Conservation (phyloP, 176 grass and related monocot species). For the Thinopyrum elongatum region DNA sequence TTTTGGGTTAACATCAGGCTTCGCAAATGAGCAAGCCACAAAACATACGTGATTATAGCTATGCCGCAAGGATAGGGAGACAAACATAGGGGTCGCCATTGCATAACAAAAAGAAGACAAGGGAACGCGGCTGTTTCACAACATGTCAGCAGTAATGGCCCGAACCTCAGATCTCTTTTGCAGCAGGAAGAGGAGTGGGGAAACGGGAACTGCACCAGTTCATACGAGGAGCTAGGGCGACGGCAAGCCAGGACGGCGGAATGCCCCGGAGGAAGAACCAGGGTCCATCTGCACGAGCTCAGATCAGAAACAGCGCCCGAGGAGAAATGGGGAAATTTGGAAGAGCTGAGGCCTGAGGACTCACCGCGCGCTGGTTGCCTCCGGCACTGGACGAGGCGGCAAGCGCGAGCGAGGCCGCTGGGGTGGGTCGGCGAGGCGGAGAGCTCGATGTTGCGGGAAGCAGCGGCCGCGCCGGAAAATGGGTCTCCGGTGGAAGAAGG, state of each 20-base stretch:
- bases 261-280: not conserved
- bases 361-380: not conserved
- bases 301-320: not conserved
- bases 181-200: not conserved
- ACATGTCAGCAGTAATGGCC: too few relatives aligned
- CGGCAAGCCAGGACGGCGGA: not conserved
- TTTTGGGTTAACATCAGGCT: not conserved
- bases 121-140: not conserved
- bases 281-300: not conserved
- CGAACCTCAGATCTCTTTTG: not conserved
- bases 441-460: not conserved
- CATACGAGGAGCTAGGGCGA: not conserved
- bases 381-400: not conserved
- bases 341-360: not conserved
- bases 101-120: not conserved
- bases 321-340: not conserved
- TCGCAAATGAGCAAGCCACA: not conserved
- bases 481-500: not conserved
- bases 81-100: too few relatives aligned
- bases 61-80: not conserved
- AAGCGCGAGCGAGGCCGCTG: not conserved
- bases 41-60: not conserved
- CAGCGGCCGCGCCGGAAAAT: not conserved
- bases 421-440: not conserved
- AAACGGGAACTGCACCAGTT: not conserved